phyloP scores from a whole-genome alignment of 345 rosid genomes.

The Arabis hirsuta region DNA sequence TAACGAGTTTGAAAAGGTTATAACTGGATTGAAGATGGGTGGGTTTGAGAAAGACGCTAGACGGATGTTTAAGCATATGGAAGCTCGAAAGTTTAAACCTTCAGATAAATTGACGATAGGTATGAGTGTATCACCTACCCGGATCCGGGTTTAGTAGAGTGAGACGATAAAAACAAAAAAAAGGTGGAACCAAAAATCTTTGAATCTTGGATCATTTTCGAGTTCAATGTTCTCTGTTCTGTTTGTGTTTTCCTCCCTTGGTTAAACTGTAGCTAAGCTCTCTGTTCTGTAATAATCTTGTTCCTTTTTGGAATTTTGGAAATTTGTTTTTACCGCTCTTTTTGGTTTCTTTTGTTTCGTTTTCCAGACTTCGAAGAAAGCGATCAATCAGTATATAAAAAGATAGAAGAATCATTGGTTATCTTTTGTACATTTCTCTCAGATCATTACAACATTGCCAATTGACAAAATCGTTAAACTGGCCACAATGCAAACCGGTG shows the following conservation, averaged over 20 bases:
- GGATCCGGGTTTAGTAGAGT: constrained; percentile 22
- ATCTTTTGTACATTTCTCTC: not conserved
- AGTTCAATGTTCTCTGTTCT: constrained; percentile 17
- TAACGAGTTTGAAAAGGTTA: constrained; percentile 62
- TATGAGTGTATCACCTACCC: constrained; percentile 41
- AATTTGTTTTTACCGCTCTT: not conserved
- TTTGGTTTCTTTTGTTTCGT: not conserved
- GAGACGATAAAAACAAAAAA: constrained; percentile 21
- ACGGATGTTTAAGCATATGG: constrained; percentile 59
- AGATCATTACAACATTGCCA: not conserved
- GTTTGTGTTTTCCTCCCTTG: constrained; percentile 23
- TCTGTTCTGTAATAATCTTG: constrained; percentile 39
- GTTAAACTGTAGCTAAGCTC: constrained; percentile 20
- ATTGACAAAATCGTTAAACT: no score
- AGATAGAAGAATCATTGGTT: not conserved
- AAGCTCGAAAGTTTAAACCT: constrained; percentile 54
- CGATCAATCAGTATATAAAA: not conserved
- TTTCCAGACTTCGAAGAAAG: not conserved
- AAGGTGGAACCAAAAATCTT: not conserved
- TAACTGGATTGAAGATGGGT: constrained; percentile 60
- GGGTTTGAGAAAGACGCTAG: constrained; percentile 72
- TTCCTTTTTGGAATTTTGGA: constrained; percentile 22
- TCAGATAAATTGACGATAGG: constrained; percentile 49
- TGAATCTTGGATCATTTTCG: constrained; percentile 21
- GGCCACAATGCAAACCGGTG: constrained; percentile 13